Evolutionary conservation across 768 basidiomycete species (phyloP).

Genomic region (Russula brevipes): DNA sequence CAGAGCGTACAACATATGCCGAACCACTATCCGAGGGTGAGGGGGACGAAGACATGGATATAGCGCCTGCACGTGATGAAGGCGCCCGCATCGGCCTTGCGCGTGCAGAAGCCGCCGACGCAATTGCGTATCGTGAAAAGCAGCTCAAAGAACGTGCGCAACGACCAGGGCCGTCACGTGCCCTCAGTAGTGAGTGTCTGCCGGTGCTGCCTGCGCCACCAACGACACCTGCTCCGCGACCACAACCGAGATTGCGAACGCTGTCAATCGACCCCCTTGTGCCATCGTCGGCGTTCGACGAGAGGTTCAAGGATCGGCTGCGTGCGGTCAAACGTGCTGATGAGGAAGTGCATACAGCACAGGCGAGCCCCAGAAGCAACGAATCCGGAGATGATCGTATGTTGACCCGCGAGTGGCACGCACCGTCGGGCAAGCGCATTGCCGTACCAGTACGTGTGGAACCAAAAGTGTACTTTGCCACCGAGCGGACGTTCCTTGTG

Average conservation of each 20-base stretch:
- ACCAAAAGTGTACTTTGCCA: conserved; percentile 97
- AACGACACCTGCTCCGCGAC: conserved; percentile 27
- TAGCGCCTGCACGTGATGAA: conserved; percentile 74
- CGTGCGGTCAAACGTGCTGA: conserved; percentile 41
- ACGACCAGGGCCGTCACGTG: conserved; percentile 30
- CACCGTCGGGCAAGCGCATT: conserved; percentile 83
- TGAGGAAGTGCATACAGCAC: conserved; percentile 31
- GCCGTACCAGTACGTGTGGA: conserved; percentile 94
- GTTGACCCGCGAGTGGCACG: conserved; percentile 63
- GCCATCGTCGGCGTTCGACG: conserved; percentile 76
- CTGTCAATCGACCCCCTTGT: conserved; percentile 85
- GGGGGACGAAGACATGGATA: conserved; percentile 70
- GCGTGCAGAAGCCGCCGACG: conserved; percentile 70
- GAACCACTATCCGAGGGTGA: conserved; percentile 97
- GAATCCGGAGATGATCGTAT: conserved; percentile 45
- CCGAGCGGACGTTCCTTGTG: conserved; percentile 90
- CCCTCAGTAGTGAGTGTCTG: conserved; percentile 33
- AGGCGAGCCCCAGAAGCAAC: conserved; percentile 16
- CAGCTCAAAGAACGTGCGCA: conserved; percentile 49
- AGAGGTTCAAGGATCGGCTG: conserved; percentile 70
- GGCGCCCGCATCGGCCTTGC: conserved; percentile 73
- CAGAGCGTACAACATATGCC: conserved; percentile 45
- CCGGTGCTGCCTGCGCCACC: conserved; percentile 35
- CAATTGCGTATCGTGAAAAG: conserved; percentile 80
- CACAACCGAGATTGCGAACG: conserved; percentile 20